Evolutionary conservation across 23 red algal species (phyloP), one percentile per base, ranked within the genome.

Genomic region (Gracilariopsis chorda): DNA sequence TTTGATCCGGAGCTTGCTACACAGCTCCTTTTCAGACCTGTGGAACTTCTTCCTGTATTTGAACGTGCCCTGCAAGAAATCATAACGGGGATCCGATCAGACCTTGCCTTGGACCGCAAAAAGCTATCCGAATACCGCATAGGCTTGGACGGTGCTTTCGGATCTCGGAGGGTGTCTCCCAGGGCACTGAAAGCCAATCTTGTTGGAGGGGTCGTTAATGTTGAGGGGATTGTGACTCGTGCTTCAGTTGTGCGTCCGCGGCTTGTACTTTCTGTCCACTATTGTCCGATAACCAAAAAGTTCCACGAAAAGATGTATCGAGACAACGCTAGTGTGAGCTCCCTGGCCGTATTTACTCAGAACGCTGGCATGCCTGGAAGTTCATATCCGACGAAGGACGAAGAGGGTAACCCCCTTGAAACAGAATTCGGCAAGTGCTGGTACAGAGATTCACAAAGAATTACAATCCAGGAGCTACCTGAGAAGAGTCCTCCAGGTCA

Each of bases 221-320:
- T 99, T 2, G 97, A 99, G 11, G 97, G 97, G 33, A 99, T 99
- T 79, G 93, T 99, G 13, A 99, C 97, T 6, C 51, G 97, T 7
- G 85, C 83, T 4, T 92, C 93, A 36, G 83, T 83, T 51, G 93
- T 99, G 27, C 82, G 97, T 41, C 97, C 97, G 1, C 78, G 95
- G 77, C 72, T 99, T 40, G 93, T 99, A 29, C 61, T 92, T 29
- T 92, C 84, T 19, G 94, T 96, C 19, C 97, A 99, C 58, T 99
- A 95, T 40, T 92, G 90, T 46, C 93, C 93, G 1, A 90, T 92
- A 30, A 99, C 93, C 13, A 93, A 93, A 37, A 84, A 93, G 68
- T 90, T 96, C 42, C 76, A 82, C 28, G 89, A 91, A 34, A 86
- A 90, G 57, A 90, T 71, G 24, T 99, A 94, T 83, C 85, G 93